phyloP scores from a whole-genome alignment of 2,329 filamentous ascomycete genomes.

The Ceratocystis alfenasii region DNA sequence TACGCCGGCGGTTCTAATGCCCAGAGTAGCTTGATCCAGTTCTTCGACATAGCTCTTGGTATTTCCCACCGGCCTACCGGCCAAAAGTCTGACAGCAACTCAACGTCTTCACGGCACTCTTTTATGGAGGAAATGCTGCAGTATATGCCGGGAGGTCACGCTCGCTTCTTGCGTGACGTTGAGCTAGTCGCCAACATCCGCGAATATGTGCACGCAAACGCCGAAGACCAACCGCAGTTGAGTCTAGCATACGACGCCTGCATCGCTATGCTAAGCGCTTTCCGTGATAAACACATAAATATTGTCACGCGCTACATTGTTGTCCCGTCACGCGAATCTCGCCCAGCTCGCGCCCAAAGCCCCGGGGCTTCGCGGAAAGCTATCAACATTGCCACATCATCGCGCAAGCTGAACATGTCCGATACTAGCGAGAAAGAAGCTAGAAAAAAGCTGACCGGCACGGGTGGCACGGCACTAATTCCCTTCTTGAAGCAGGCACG shows the following conservation, averaged over 20 bases:
- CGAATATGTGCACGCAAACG: slow-evolving; percentile 54
- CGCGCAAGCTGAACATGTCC: slow-evolving; percentile 32
- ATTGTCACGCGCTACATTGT: slow-evolving; percentile 96
- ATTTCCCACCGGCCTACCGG: slow-evolving; percentile 86
- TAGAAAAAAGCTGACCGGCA: slow-evolving; percentile 53
- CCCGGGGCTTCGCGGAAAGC: slow-evolving; percentile 39
- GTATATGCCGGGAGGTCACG: slow-evolving; percentile 93
- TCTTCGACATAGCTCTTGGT: slow-evolving; percentile 86
- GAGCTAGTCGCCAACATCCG: slow-evolving; percentile 74
- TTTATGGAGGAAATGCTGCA: slow-evolving; percentile 95
- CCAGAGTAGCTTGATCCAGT: slow-evolving; percentile 91
- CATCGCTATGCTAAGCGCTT: slow-evolving; percentile 53
- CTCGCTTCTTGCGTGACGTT: slow-evolving; percentile 76
- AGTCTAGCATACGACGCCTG: slow-evolving; percentile 82
- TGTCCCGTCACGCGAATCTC: slow-evolving; percentile 65
- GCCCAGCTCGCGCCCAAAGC: slow-evolving; percentile 49
- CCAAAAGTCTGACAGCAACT: slow-evolving; percentile 35
- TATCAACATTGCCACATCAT: slow-evolving; percentile 53
- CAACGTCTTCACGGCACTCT: slow-evolving; percentile 52
- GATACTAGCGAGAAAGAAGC: slow-evolving; percentile 8
- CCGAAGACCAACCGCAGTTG: slow-evolving; percentile 51
- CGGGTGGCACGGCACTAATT: slow-evolving; percentile 85
- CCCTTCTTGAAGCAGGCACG: slow-evolving; percentile 93
- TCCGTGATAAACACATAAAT: slow-evolving; percentile 90
- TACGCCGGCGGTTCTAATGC: slow-evolving; percentile 93